These are phyloP conservation scores for sweet orange (Citrus sinensis) DNA, from an alignment of 345 rosid species.

Conservation along the genomic window DVS_A1.0 CM039163.1:4029001-4029500, in stretches of 20 bases:
- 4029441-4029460: slow-evolving; percentile 62
- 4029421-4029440: slow-evolving; percentile 68
- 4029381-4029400: slow-evolving; percentile 71
- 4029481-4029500: slow-evolving; percentile 71
- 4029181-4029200: slow-evolving; percentile 92
- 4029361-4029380: slow-evolving; percentile 68
- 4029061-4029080: slow-evolving; percentile 72
- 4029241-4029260: slow-evolving; percentile 69
- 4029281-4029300: slow-evolving; percentile 68
- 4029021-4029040: slow-evolving; percentile 29
- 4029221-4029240: slow-evolving; percentile 92
- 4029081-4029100: slow-evolving; percentile 82
- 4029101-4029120: slow-evolving; percentile 85
- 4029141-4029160: slow-evolving; percentile 68
- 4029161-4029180: slow-evolving; percentile 68
- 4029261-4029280: slow-evolving; percentile 48
- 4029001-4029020: slow-evolving; percentile 35
- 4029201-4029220: slow-evolving; percentile 73
- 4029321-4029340: slow-evolving; percentile 83
- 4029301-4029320: slow-evolving; percentile 92
- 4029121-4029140: slow-evolving; percentile 78
- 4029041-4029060: slow-evolving; percentile 59
- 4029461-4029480: slow-evolving; percentile 82
- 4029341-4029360: slow-evolving; percentile 61
- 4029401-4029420: slow-evolving; percentile 75